Evolutionary conservation across 257 asterid genomes (phyloP).

Genomic region (Solanum verrucosum): DNA sequence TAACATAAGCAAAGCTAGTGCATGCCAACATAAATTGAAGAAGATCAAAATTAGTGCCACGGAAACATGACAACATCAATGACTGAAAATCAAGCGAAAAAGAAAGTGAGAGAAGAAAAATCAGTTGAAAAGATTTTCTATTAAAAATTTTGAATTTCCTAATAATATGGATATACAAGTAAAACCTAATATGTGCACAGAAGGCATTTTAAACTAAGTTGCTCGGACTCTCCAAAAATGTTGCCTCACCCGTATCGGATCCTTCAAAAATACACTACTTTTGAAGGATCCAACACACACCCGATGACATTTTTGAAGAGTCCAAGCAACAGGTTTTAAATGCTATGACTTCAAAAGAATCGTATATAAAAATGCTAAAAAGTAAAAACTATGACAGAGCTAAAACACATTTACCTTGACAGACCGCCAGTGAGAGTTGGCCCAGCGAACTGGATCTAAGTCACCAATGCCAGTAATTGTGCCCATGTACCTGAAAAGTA

Average conservation of each 20-base stretch:
- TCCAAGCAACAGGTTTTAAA: neutral
- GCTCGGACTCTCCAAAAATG: neutral
- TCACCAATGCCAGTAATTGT: constrained; percentile 93
- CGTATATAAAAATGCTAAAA: neutral
- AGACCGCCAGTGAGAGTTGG: constrained; percentile 96
- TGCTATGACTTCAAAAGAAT: neutral
- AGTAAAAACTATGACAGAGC: neutral
- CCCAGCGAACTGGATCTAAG: constrained; percentile 90
- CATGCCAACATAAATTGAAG: neutral
- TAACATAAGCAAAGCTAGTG: neutral
- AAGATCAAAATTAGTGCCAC: neutral
- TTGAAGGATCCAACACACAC: neutral
- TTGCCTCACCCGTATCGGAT: neutral
- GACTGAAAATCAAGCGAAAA: neutral
- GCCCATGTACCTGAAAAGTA: constrained; percentile 77
- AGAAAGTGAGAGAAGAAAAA: neutral
- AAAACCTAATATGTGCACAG: neutral
- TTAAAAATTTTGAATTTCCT: neutral
- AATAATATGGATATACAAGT: neutral
- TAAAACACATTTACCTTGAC: constrained; percentile 53
- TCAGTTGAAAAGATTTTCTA: neutral
- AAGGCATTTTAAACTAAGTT: neutral
- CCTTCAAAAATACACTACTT: neutral
- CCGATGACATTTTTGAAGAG: neutral
- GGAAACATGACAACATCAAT: neutral